Evolutionary conservation across 2,329 filamentous ascomycete species (phyloP).

Genomic region (Aspergillus floridensis): DNA sequence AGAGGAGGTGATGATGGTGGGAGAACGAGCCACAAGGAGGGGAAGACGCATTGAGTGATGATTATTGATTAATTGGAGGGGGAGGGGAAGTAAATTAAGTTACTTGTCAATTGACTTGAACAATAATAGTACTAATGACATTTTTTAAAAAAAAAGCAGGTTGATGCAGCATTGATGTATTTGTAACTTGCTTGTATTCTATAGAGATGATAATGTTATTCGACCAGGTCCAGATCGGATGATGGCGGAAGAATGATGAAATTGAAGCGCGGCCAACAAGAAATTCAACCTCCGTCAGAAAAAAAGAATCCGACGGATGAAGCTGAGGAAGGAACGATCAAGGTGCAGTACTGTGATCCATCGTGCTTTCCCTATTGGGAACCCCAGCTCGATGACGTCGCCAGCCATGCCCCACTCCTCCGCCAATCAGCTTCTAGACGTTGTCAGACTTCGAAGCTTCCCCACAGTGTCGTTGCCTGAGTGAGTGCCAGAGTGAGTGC

Average conservation of each 20-base stretch:
- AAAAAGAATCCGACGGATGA: neutral
- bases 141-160: too few relatives aligned
- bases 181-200: neutral
- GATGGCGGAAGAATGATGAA: neutral
- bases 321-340: too few relatives aligned
- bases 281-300: neutral
- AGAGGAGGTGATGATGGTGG: slow-evolving; percentile 17
- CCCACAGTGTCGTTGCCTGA: neutral
- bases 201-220: too few relatives aligned
- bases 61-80: neutral
- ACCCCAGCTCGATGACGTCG: slow-evolving; percentile 13
- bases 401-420: neutral
- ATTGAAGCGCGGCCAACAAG: neutral
- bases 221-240: neutral
- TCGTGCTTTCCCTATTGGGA: neutral
- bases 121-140: too few relatives aligned
- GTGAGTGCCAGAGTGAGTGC: neutral
- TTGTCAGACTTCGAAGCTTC: slow-evolving; percentile 11
- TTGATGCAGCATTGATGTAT: neutral
- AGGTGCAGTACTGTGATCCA: too few relatives aligned
- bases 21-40: neutral
- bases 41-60: neutral
- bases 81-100: neutral
- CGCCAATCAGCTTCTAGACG: slow-evolving; percentile 9
- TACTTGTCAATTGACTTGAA: neutral